Evolutionary conservation across 1,284 basidiomycete genomes (phyloP).

Genomic region (Gomphus bonarii): DNA sequence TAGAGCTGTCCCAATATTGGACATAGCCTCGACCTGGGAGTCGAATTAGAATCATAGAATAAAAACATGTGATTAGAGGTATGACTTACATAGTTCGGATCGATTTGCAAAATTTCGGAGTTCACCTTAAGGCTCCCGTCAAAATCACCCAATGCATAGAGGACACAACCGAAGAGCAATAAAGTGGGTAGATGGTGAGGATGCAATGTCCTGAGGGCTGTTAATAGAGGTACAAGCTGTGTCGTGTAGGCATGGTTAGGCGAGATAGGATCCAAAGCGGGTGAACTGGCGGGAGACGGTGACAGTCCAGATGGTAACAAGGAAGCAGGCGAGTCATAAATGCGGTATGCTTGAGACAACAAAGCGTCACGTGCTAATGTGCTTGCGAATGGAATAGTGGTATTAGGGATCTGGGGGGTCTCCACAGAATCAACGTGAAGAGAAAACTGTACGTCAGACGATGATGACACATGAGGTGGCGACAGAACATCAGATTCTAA

Average conservation of each 20-base stretch:
- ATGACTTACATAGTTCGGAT: conserved; percentile 28
- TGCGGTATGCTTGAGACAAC: conserved; percentile 19
- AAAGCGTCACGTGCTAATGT: conserved; percentile 19
- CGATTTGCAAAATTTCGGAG: conserved; percentile 17
- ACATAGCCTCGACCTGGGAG: conserved; percentile 35
- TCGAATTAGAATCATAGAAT: neutral
- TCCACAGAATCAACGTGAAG: neutral
- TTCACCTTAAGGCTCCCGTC: conserved; percentile 16
- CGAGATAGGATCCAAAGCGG: conserved; percentile 1
- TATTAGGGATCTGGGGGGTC: neutral
- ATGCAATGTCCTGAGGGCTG: conserved; percentile 21
- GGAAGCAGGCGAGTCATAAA: conserved; percentile 16
- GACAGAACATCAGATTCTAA: neutral
- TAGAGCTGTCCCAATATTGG: conserved; percentile 40
- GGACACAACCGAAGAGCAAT: conserved; percentile 26
- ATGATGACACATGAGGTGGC: neutral
- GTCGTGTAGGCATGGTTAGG: conserved; percentile 14
- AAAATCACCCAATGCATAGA: conserved; percentile 23
- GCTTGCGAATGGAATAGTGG: conserved; percentile 15
- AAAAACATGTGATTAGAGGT: neutral
- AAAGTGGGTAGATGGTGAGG: conserved; percentile 25
- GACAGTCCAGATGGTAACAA: conserved; percentile 12
- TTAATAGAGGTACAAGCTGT: conserved; percentile 22
- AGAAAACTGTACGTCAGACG: neutral
- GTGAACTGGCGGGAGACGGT: neutral